Evolutionary conservation across 495 filamentous ascomycete genomes (phyloP), one percentile per base, ranked within the genome.

Genomic region (Glutinoglossum americanum): DNA sequence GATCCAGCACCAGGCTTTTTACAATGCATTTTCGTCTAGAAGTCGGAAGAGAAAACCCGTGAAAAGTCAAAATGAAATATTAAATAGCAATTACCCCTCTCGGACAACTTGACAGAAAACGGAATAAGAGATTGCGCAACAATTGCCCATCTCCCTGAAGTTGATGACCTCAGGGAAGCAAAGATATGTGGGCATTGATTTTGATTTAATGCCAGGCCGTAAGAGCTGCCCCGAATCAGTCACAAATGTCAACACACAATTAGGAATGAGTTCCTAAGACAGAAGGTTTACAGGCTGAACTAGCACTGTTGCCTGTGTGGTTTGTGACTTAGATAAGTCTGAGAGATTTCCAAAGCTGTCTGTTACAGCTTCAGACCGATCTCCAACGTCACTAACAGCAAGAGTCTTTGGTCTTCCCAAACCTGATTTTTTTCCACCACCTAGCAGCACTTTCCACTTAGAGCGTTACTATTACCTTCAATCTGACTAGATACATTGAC

Each of bases 361-460:
- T 41, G 37, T 41, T 13, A 21, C 41, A 45, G 19, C 41, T 45
- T 45, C 41, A 45, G 41, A 45, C 19, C 17, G 41, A 45, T 21
- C 41, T 55, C 30, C 30, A 55, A 55, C 13, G 19, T 55, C 27
- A 23, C 51, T 55, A 15, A 55, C 51, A 15, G 30, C 21, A 21
- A 32, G 13, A 55, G 35, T 9, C 30, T 39, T 32, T 15, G 9
- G 26, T 19, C 49, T 44, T 19, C 15, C 54, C 4, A n/a, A 39
- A 26, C 0, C 33, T 9, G 4, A n/a, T n/a, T n/a, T 0, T 47
- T 26, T 4, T 13, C 21, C 10, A 10, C 26, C 15, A 41, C 17
- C 41, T 32, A 96, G 69, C 90, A 97, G 73, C 90, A 97, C 73
- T 94, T 94, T 61, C 83, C 80, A 32, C 82, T 77, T 58, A 78